Evolutionary conservation across 176 grass and related monocot genomes (phyloP), one percentile per base, ranked within the genome.

Genomic region (Oryza brachyantha): DNA sequence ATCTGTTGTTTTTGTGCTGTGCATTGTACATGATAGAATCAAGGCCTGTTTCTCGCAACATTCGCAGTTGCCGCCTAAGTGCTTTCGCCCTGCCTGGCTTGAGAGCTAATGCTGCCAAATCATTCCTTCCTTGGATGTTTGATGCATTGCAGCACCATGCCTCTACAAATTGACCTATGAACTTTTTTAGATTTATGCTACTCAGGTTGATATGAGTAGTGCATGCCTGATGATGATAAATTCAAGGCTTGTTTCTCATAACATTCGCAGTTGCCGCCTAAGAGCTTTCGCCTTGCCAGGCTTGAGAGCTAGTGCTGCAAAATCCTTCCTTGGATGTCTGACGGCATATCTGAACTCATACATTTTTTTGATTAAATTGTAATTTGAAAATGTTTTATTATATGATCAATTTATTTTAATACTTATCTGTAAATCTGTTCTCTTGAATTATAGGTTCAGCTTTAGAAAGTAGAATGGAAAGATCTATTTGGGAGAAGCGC

Each of bases 91-190:
- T 48, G 80, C 84, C 88, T 70, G 79, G 88, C 75, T 90, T 86
- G 88, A 91, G 88, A 91, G 88, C 65, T 91, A 27, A 0, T 91
- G 88, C 84, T 90, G 79, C 60, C 52, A 14, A 43, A 13, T 81
- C n/a, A n/a, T n/a, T n/a, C 80, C 84, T 90, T 90, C 84, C 88
- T 90, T 90, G 88, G 88, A 90, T 90, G 84, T 80, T 80, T 86
- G 88, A 89, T 50, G 46, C 46, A 50, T 5, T 1, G 11, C 41
- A 14, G 5, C 41, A 43, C 41, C 41, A 43, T 42, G 3, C 13
- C 13, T 12, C 5, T 13, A 4, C 14, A 32, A 32, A 32, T 36
- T 36, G 5, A 36, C 7, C 7, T 36, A 6, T 6, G 5, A 36
- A 36, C 4, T 36, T 0, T 36, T 7, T 36, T 36, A 5, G 2